Conservation (phyloP, 345 rosid genomes). For the Camelina hispida region DNA sequence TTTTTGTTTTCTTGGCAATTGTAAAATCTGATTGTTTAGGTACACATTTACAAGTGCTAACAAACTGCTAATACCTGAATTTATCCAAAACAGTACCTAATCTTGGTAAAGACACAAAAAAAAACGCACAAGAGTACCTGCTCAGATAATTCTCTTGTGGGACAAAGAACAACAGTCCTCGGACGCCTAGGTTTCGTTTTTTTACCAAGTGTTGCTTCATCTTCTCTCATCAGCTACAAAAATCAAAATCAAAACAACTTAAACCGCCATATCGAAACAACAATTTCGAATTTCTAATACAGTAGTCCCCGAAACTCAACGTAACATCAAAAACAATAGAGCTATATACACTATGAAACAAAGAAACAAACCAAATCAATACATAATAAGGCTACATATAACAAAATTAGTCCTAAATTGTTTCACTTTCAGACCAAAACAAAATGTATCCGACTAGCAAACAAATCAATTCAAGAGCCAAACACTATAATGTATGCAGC, state of each 20-base stretch:
- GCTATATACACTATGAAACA: not conserved
- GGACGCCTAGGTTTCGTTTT: conserved; percentile 86
- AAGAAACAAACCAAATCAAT: not conserved
- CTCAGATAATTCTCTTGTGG: conserved; percentile 94
- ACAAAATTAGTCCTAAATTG: not conserved
- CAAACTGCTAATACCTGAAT: not conserved
- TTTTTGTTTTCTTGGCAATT: not conserved
- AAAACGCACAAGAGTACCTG: conserved; percentile 51
- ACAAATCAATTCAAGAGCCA: not conserved
- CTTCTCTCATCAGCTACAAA: conserved; percentile 77
- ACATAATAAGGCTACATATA: too few species aligned
- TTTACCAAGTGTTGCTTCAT: conserved; percentile 70
- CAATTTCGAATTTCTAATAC: not conserved
- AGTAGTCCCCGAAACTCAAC: not conserved
- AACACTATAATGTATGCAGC: not conserved
- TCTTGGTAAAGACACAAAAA: not conserved
- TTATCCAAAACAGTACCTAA: not conserved
- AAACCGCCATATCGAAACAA: not conserved
- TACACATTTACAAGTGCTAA: not conserved
- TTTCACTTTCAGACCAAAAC: not conserved
- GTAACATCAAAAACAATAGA: not conserved
- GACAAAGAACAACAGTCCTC: conserved; percentile 90
- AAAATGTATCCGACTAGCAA: not conserved
- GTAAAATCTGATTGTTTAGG: not conserved
- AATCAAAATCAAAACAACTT: conserved; percentile 28